phyloP scores from a whole-genome alignment of 768 basidiomycete genomes.

The Cystofilobasidium bisporidii region DNA sequence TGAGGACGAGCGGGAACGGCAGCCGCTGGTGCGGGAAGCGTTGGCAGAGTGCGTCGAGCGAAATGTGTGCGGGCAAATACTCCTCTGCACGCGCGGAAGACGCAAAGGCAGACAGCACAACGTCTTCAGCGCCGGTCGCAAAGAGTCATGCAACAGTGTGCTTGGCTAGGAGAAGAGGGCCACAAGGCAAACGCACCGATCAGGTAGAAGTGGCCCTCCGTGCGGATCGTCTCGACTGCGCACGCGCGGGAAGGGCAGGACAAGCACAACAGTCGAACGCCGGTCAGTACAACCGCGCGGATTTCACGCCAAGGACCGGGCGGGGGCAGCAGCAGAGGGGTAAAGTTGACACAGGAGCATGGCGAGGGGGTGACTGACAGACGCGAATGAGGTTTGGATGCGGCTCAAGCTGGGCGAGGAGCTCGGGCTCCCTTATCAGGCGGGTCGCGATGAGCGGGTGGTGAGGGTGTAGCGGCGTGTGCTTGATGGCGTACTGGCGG shows the following conservation, averaged over 20 bases:
- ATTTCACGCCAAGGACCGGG: too few relatives aligned
- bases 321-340: too few relatives aligned
- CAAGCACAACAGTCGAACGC: too few relatives aligned
- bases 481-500: slow-evolving; percentile 43
- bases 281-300: too few relatives aligned
- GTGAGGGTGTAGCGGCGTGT: slow-evolving; percentile 44
- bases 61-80: slow-evolving; percentile 34
- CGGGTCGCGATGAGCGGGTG: slow-evolving; percentile 45
- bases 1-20: slow-evolving; percentile 24
- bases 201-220: slow-evolving; percentile 44
- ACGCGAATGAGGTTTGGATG: slow-evolving; percentile 42
- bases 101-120: background rate
- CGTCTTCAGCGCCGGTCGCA: too few relatives aligned
- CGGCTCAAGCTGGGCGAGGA: slow-evolving; percentile 42
- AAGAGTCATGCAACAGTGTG: too few relatives aligned
- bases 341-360: too few relatives aligned
- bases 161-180: too few relatives aligned
- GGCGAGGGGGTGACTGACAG: background rate
- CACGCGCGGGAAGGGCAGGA: slow-evolving; percentile 41
- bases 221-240: slow-evolving; percentile 42
- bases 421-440: slow-evolving; percentile 42
- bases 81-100: slow-evolving; percentile 25
- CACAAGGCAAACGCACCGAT: slow-evolving; percentile 35
- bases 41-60: slow-evolving; percentile 37
- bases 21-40: slow-evolving; percentile 18